Percentiles rank a stretch among this genome's conserved stretches.
Evolutionary conservation across 1,284 basidiomycete genomes (phyloP).

Genomic region (Farysia itapuensis): DNA sequence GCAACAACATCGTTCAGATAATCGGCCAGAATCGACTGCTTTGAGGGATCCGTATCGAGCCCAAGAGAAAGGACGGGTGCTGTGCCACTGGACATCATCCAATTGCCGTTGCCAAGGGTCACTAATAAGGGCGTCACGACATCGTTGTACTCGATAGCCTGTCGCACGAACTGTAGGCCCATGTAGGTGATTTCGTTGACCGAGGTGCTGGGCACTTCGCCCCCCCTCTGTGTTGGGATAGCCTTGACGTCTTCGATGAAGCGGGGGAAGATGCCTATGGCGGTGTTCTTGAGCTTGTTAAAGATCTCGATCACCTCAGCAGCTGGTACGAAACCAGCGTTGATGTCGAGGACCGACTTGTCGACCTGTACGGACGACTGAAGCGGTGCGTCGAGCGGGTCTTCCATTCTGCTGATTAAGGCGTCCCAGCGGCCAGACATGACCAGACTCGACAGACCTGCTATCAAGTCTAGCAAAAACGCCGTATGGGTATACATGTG

Average conservation of each 20-base stretch:
- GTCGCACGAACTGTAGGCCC: conserved; percentile 45
- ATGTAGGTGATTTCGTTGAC: conserved; percentile 56
- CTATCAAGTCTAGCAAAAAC: conserved; percentile 43
- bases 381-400: conserved; percentile 20
- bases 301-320: conserved; percentile 22
- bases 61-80: conserved; percentile 47
- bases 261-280: conserved; percentile 51
- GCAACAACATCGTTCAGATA: conserved; percentile 48
- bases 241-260: conserved; percentile 55
- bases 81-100: conserved; percentile 49
- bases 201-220: conserved; percentile 45
- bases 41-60: conserved; percentile 29
- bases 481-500: conserved; percentile 46
- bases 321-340: conserved; percentile 20
- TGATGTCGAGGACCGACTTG: conserved; percentile 27
- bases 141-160: conserved; percentile 49
- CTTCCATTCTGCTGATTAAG: conserved; percentile 31
- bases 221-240: conserved; percentile 45
- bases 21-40: conserved; percentile 33
- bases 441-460: conserved; percentile 20
- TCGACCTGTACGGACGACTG: conserved; percentile 13
- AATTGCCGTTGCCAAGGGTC: conserved; percentile 48
- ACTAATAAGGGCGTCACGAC: conserved; percentile 44
- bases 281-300: conserved; percentile 40
- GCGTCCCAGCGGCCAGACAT: conserved; percentile 22